phyloP scores from a whole-genome alignment of 352 stramenopile species.

The Globisporangium recalcitrans region DNA sequence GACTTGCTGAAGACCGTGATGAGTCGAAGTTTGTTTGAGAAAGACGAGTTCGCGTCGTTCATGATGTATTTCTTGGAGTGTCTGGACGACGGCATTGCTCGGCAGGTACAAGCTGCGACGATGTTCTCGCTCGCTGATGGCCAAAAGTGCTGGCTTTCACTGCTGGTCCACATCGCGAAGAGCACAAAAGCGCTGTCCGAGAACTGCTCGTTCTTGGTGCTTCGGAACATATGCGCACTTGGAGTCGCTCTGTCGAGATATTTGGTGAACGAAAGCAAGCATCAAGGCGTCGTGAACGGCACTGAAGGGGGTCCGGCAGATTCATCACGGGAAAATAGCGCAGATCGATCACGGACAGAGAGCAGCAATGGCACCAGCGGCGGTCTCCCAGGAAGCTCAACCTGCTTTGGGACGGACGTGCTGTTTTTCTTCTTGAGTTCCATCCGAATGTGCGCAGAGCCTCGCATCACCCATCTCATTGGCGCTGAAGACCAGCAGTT shows the following conservation, averaged over 20 bases:
- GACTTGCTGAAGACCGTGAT: slow-evolving; percentile 36
- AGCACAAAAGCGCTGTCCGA: slow-evolving; percentile 34
- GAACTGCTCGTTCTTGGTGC: slow-evolving; percentile 37
- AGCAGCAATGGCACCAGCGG: slow-evolving; percentile 2
- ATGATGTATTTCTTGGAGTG: slow-evolving; percentile 60
- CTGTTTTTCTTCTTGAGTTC: slow-evolving; percentile 46
- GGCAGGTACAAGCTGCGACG: not conserved
- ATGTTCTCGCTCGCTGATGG: slow-evolving; percentile 18
- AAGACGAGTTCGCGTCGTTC: slow-evolving; percentile 55
- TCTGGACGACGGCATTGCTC: slow-evolving; percentile 30
- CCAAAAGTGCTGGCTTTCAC: slow-evolving; percentile 56
- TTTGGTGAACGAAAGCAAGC: slow-evolving; percentile 46
- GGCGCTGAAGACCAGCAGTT: slow-evolving; percentile 61
- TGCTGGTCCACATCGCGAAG: slow-evolving; percentile 53
- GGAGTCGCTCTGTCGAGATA: slow-evolving; percentile 50
- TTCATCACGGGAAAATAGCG: not conserved
- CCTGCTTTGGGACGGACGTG: slow-evolving; percentile 52
- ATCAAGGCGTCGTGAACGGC: slow-evolving; percentile 18
- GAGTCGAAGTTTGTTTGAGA: slow-evolving; percentile 37
- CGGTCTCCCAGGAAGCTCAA: not conserved
- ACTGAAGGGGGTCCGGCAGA: not conserved
- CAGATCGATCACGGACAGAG: slow-evolving; percentile 8
- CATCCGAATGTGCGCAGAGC: slow-evolving; percentile 34
- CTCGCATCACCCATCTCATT: slow-evolving; percentile 30
- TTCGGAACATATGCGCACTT: slow-evolving; percentile 56